phyloP scores from a whole-genome alignment of 768 basidiomycete genomes.

The Multifurca ochricompacta region DNA sequence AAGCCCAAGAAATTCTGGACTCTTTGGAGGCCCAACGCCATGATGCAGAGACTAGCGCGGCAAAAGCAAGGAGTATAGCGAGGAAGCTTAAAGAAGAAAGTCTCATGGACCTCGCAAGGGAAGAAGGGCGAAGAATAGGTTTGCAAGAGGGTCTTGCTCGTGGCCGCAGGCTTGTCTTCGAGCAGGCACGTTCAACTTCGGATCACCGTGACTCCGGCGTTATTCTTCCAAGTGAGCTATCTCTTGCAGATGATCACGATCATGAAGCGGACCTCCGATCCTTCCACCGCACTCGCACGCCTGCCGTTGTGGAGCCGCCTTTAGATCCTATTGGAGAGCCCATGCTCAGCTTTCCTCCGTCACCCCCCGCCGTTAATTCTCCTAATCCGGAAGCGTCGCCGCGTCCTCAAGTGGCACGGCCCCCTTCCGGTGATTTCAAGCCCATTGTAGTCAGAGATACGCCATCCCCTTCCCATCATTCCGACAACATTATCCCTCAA shows the following conservation, averaged over 20 bases:
- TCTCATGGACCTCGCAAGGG: constrained; percentile 41
- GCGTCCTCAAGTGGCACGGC: neutral
- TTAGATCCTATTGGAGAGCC: constrained; percentile 19
- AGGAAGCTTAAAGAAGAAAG: constrained; percentile 41
- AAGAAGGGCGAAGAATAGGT: constrained; percentile 46
- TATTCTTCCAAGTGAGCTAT: neutral
- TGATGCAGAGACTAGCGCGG: constrained; percentile 42
- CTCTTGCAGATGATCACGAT: constrained; percentile 2
- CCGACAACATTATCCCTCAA: constrained; percentile 13
- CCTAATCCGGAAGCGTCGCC: neutral
- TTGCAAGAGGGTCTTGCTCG: constrained; percentile 43
- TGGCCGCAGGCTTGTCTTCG: constrained; percentile 27
- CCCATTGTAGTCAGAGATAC: constrained; percentile 10
- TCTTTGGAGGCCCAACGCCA: constrained; percentile 41
- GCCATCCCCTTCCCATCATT: constrained; percentile 9
- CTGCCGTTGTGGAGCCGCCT: neutral
- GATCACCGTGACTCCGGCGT: constrained; percentile 5
- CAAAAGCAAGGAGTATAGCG: constrained; percentile 37
- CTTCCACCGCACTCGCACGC: neutral
- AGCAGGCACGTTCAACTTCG: constrained; percentile 23
- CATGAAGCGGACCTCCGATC: constrained; percentile 7
- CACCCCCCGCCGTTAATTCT: neutral
- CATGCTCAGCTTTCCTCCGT: constrained; percentile 19
- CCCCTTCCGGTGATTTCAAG: neutral
- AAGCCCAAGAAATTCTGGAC: constrained; percentile 46